Percentiles rank a stretch among this genome's conserved stretches.
Evolutionary conservation across 345 rosid genomes (phyloP).

Genomic region (Mercurialis annua): DNA sequence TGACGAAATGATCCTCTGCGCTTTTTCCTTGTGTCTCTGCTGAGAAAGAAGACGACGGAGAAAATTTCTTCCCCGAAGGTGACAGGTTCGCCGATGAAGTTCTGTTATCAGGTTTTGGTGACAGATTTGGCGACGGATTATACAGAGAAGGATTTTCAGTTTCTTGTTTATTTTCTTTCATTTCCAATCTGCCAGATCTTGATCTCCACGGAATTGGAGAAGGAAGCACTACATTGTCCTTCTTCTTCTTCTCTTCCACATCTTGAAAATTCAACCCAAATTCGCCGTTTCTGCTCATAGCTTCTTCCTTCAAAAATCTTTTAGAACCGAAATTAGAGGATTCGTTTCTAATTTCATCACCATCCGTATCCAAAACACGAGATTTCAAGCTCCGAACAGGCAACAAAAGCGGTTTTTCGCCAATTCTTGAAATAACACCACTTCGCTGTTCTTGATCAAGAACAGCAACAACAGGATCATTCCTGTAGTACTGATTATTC

Average conservation of each 20-base stretch:
- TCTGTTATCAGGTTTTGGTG: constrained; percentile 27
- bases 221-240: constrained; percentile 62
- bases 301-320: constrained; percentile 33
- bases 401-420: constrained; percentile 70
- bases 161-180: constrained; percentile 47
- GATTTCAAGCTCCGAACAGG: constrained; percentile 84
- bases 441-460: constrained; percentile 35
- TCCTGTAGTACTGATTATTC: constrained; percentile 62
- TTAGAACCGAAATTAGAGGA: constrained; percentile 33
- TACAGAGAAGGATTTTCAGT: constrained; percentile 16
- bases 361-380: constrained; percentile 38
- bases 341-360: constrained; percentile 22
- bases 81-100: constrained; percentile 42
- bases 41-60: constrained; percentile 21
- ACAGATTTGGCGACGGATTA: constrained; percentile 26
- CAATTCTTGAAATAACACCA: constrained; percentile 25
- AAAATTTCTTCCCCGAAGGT: constrained; percentile 28
- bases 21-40: constrained; percentile 39
- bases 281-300: constrained; percentile 19
- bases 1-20: constrained; percentile 44
- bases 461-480: constrained; percentile 49
- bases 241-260: constrained; percentile 27
- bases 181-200: constrained; percentile 68
- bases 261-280: constrained; percentile 24
- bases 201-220: constrained; percentile 98